Percentiles rank a stretch among this genome's conserved stretches.
phyloP scores from a whole-genome alignment of 306 rosid species.

The Vachellia pachyceras region DNA sequence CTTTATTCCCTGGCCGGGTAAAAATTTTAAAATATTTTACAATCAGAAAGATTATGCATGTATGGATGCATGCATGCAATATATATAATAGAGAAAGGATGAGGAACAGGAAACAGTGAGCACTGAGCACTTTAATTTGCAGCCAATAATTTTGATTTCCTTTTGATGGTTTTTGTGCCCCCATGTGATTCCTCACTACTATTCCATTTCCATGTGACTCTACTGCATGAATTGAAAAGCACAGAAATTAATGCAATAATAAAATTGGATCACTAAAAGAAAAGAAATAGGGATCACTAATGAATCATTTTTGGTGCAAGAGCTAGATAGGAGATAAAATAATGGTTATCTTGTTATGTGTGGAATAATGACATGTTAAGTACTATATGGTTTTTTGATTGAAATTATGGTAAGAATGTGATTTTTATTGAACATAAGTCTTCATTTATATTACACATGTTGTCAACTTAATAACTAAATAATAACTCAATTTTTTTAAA shows the following conservation, averaged over 20 bases:
- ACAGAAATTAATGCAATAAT: not conserved
- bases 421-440: too few species aligned
- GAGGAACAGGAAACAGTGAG: slow-evolving; percentile 8
- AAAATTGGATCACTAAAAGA: not conserved
- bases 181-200: not conserved
- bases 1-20: not conserved
- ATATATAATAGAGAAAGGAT: not conserved
- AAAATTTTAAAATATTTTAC: not conserved
- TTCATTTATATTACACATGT: too few species aligned
- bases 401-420: too few species aligned
- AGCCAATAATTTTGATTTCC: not conserved
- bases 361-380: too few species aligned
- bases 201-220: slow-evolving; percentile 17
- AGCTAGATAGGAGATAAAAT: not conserved
- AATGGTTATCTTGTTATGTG: too few species aligned
- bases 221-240: not conserved
- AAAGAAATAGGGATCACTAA: not conserved
- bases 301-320: too few species aligned
- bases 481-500: too few species aligned
- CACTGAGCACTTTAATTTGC: slow-evolving; percentile 5
- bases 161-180: slow-evolving; percentile 10
- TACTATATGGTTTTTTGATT: too few species aligned
- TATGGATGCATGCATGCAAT: too few species aligned
- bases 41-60: not conserved
- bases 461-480: too few species aligned